Evolutionary conservation across 2,329 filamentous ascomycete genomes (phyloP).

Genomic region (Ciborinia camelliae): DNA sequence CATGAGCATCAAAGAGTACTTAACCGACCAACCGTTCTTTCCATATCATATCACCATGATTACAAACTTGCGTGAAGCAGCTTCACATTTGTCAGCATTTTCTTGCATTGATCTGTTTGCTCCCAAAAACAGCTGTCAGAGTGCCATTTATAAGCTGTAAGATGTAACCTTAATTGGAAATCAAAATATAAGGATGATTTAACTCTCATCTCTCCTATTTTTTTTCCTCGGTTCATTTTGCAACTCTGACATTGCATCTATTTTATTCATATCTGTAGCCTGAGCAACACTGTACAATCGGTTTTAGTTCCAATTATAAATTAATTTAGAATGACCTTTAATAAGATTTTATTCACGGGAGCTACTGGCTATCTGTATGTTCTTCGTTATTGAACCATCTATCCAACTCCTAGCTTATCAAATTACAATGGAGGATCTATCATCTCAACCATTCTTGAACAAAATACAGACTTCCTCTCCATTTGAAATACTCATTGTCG

Average conservation of each 20-base stretch:
- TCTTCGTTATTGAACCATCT: too few relatives aligned
- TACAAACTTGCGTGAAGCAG: too few relatives aligned
- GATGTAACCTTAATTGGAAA: background rate
- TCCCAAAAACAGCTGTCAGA: background rate
- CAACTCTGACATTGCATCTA: background rate
- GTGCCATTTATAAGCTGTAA: background rate
- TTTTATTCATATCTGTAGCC: background rate
- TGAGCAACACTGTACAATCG: fast-evolving
- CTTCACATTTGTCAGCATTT: too few relatives aligned
- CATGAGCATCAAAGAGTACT: too few relatives aligned
- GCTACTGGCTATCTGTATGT: conserved; percentile 27
- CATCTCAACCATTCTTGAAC: conserved; percentile 19
- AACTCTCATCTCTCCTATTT: background rate
- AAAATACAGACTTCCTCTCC: background rate
- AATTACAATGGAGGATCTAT: conserved; percentile 24
- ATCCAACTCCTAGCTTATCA: background rate
- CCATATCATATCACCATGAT: too few relatives aligned
- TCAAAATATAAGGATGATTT: background rate
- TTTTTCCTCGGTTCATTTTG: background rate
- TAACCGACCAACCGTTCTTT: too few relatives aligned
- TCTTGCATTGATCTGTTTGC: background rate
- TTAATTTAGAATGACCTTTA: conserved; percentile 5
- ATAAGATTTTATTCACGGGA: conserved; percentile 25
- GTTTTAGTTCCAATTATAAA: background rate
- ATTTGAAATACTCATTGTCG: conserved; percentile 21